phyloP scores from a whole-genome alignment of 1,139 yeast genomes.

The Debaryomyces robertsiae region DNA sequence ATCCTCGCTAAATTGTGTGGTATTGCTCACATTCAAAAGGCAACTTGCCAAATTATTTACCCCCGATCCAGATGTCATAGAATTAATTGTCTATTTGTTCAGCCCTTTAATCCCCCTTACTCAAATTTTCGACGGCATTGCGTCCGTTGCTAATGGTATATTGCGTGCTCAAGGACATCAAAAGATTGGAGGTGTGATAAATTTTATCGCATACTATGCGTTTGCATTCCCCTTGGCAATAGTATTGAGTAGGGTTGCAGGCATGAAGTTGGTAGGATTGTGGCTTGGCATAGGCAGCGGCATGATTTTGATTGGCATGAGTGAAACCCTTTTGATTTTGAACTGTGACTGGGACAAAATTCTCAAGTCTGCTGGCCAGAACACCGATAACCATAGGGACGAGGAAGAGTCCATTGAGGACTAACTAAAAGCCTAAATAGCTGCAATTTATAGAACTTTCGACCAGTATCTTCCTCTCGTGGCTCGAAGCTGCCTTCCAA shows the following conservation, averaged over 20 bases:
- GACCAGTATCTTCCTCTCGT: too few species aligned
- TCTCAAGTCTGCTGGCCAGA: conserved; percentile 29
- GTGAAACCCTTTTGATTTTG: conserved; percentile 51
- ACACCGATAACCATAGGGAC: conserved; percentile 20
- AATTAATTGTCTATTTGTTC: conserved; percentile 50
- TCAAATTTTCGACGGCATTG: conserved; percentile 78
- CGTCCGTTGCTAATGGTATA: conserved; percentile 83
- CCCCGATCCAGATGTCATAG: conserved; percentile 64
- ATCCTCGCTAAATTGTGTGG: conserved; percentile 57
- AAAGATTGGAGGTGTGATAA: conserved; percentile 77
- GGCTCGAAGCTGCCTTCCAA: too few species aligned
- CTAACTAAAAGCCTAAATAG: too few species aligned
- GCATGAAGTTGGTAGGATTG: conserved; percentile 63
- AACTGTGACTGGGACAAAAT: conserved; percentile 47
- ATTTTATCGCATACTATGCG: conserved; percentile 72
- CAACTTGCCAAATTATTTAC: conserved; percentile 70
- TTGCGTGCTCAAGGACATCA: conserved; percentile 88
- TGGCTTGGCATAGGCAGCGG: conserved; percentile 92
- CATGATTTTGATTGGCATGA: conserved; percentile 64
- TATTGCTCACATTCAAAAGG: conserved; percentile 53
- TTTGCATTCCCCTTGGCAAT: conserved; percentile 66
- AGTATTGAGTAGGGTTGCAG: conserved; percentile 56
- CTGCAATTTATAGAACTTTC: too few species aligned
- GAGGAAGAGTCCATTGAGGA: conserved; percentile 17
- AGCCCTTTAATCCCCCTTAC: conserved; percentile 70